phyloP scores from a whole-genome alignment of 768 basidiomycete genomes.

The Pseudohyphozyma bogoriensis region DNA sequence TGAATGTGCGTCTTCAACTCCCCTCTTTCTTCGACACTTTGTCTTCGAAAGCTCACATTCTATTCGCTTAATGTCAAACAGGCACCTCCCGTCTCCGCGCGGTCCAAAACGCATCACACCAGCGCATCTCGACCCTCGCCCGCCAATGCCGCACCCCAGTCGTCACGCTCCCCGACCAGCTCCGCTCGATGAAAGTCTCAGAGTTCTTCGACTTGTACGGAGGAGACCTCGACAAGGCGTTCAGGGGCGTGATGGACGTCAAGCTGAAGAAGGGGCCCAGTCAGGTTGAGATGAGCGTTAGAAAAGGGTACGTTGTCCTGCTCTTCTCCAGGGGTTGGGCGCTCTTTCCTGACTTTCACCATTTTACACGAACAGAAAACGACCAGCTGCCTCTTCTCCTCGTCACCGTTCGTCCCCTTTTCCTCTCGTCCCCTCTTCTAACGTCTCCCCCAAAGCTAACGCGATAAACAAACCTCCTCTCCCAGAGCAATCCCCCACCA shows the following conservation, averaged over 20 bases:
- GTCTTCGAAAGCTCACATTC: too few species aligned
- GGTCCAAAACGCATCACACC: neutral
- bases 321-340: neutral
- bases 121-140: conserved; percentile 1
- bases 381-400: neutral
- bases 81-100: conserved; percentile 2
- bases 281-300: conserved; percentile 3
- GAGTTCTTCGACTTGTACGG: conserved; percentile 9
- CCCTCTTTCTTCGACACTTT: neutral
- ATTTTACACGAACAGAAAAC: neutral
- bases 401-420: conserved; percentile 42
- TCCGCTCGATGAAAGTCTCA: neutral
- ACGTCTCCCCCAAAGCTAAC: neutral
- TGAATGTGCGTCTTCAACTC: conserved; percentile 1
- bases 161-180: conserved; percentile 9
- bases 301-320: conserved; percentile 1
- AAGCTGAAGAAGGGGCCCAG: neutral
- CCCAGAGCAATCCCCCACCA: neutral
- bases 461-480: neutral
- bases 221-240: neutral
- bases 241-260: conserved; percentile 5
- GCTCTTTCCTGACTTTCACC: too few species aligned
- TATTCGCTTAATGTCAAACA: neutral
- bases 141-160: neutral
- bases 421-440: conserved; percentile 58